A percentile compares a stretch with the other conserved stretches of the same genome.
Conservation (phyloP, 345 rosid genomes). For the Chamaenerion angustifolium region DNA sequence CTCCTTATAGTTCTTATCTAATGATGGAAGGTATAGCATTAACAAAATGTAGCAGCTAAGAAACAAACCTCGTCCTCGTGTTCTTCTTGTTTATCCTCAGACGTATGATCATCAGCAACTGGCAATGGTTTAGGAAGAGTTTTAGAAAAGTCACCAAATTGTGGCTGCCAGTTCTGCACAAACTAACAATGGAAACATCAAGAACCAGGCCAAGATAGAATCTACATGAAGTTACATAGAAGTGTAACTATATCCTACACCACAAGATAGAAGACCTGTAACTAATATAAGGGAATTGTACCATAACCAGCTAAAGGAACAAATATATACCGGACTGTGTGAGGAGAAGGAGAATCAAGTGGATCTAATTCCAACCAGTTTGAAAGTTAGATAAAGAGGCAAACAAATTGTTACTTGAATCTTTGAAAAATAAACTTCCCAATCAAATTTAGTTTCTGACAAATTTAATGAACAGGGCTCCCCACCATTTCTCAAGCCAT, state of each 20-base stretch:
- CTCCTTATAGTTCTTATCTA: background rate
- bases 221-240: background rate
- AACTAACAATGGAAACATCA: background rate
- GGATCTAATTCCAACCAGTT: no score
- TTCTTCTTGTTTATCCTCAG: slow-evolving; percentile 19
- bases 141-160: slow-evolving; percentile 31
- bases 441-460: no score
- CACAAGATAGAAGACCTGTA: no score
- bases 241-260: background rate
- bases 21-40: background rate
- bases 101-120: slow-evolving; percentile 18
- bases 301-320: no score
- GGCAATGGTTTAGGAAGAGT: slow-evolving; percentile 76
- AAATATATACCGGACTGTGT: no score
- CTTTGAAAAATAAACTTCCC: no score
- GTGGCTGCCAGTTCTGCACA: slow-evolving; percentile 30
- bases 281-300: no score
- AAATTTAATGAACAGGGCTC: no score
- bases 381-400: no score
- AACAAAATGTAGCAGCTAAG: background rate
- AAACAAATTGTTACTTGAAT: no score
- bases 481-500: no score
- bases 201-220: background rate
- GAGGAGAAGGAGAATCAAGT: no score
- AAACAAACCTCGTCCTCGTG: slow-evolving; percentile 24